Conservation (phyloP, 352 stramenopile species). For the Phytophthora rubi region DNA sequence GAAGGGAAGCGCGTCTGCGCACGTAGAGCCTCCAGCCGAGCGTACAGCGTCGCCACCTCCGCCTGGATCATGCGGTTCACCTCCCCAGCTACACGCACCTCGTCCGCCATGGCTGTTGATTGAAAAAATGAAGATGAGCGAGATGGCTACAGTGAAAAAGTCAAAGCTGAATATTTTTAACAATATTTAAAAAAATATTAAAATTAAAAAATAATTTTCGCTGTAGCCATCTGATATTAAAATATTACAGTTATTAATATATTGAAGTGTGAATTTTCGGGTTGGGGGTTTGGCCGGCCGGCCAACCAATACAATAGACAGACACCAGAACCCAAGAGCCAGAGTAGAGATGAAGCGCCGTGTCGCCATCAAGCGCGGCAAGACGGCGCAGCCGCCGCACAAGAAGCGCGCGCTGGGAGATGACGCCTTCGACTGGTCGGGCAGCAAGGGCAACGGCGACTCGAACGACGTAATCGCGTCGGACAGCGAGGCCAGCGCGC, state of each 20-base stretch:
- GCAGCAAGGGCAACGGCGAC: conserved; percentile 35
- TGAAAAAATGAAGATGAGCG: not conserved
- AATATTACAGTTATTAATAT: no score
- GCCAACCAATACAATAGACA: conserved; percentile 40
- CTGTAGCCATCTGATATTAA: no score
- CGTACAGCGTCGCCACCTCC: conserved; percentile 72
- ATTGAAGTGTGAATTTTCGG: no score
- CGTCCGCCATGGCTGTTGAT: conserved; percentile 2
- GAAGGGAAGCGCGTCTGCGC: conserved; percentile 79
- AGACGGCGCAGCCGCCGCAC: conserved; percentile 41
- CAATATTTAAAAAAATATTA: no score
- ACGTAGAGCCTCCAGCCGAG: conserved; percentile 71
- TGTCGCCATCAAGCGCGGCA: conserved; percentile 64
- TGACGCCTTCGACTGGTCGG: conserved; percentile 83
- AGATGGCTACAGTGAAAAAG: not conserved
- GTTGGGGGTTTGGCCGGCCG: not conserved
- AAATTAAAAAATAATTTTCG: no score
- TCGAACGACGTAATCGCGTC: conserved; percentile 69
- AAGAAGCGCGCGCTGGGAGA: conserved; percentile 80
- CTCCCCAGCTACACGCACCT: conserved; percentile 64
- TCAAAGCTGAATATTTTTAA: no score
- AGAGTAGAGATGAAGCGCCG: conserved; percentile 39
- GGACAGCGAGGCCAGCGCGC: conserved; percentile 63
- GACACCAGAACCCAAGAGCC: conserved; percentile 14
- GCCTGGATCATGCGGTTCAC: conserved; percentile 89